Evolutionary conservation across 78 protist species (phyloP).

Genomic region (Dictyostelium brefeldianum): DNA sequence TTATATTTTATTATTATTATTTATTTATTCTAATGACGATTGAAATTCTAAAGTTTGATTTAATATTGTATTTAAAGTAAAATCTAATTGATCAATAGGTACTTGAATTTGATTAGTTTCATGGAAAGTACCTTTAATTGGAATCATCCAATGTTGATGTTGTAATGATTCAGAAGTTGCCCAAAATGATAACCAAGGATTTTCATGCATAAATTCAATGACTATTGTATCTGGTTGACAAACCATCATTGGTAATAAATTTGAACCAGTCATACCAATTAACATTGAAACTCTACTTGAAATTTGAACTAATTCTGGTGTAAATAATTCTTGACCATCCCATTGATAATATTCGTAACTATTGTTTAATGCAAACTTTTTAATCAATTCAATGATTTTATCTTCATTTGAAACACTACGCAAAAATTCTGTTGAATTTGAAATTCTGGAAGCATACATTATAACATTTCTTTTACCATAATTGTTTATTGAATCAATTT

Average conservation of each 20-base stretch:
- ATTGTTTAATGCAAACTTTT: background rate
- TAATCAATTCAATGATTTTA: background rate
- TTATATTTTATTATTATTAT: too few species aligned
- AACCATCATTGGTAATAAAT: constrained; percentile 44
- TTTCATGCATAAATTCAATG: constrained; percentile 64
- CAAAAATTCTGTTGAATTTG: background rate
- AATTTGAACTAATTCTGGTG: background rate
- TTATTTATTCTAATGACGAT: too few species aligned
- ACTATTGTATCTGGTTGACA: constrained; percentile 1
- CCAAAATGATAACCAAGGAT: constrained; percentile 74
- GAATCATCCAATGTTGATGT: constrained; percentile 57
- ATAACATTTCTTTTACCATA: background rate
- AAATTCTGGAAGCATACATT: constrained; percentile 1
- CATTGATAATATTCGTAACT: background rate
- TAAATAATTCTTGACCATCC: constrained; percentile 48
- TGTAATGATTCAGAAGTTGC: constrained; percentile 31
- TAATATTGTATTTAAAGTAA: background rate
- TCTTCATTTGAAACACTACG: constrained; percentile 27
- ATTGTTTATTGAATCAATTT: background rate
- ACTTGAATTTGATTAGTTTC: constrained; percentile 15
- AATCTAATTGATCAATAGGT: constrained; percentile 21
- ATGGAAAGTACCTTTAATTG: constrained; percentile 22
- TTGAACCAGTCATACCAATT: constrained; percentile 67
- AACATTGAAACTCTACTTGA: constrained; percentile 13
- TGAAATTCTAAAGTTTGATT: background rate